phyloP scores from a whole-genome alignment of 331 rosid species.

The Quercus phellos region DNA sequence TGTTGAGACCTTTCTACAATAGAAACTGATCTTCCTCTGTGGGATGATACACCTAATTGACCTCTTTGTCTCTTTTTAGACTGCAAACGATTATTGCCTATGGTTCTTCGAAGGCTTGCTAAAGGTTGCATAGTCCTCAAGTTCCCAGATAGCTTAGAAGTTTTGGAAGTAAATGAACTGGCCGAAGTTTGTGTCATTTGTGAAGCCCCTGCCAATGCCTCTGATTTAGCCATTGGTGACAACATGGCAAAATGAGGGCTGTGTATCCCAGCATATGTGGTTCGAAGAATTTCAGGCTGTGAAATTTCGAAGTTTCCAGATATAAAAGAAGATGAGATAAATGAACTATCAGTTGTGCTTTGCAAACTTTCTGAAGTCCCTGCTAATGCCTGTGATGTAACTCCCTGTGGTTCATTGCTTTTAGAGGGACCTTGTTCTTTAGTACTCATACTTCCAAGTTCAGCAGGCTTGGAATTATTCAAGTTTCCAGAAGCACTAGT shows the following conservation, averaged over 20 bases:
- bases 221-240: not conserved
- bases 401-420: not conserved
- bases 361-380: not conserved
- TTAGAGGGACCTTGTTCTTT: not conserved
- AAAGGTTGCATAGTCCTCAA: not conserved
- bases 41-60: not conserved
- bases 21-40: not conserved
- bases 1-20: not conserved
- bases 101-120: not conserved
- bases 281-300: not conserved
- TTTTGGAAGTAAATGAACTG: not conserved
- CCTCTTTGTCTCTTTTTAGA: not conserved
- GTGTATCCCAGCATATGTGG: not conserved
- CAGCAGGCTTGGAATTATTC: not conserved
- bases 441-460: not conserved
- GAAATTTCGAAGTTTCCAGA: not conserved
- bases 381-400: not conserved
- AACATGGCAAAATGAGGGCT: not conserved
- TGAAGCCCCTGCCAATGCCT: not conserved
- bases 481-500: not conserved
- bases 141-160: not conserved
- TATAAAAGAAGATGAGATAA: not conserved
- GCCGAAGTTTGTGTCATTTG: not conserved
- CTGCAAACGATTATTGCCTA: not conserved
- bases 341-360: not conserved